These are phyloP conservation scores for Eimeria sp. DNA, from an alignment of 169 alveolate genomes.

Conservation along the genomic window DNA sequence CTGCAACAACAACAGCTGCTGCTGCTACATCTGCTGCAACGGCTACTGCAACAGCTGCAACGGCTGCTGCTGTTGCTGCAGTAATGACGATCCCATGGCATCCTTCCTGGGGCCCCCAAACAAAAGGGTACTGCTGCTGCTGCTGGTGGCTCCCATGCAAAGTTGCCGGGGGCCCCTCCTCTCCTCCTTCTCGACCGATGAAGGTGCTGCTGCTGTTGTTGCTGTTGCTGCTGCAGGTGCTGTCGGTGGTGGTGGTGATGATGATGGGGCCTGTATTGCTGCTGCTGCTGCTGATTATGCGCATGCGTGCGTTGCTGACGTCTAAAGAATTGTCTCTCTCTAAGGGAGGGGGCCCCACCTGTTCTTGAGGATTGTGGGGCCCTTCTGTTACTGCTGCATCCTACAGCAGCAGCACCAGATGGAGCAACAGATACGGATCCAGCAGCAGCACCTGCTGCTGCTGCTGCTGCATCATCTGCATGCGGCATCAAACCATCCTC, in stretches of 20 bases:
- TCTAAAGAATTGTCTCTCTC: neutral
- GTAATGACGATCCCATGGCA: neutral
- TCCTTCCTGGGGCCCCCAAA: neutral
- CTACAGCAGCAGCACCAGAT: no score
- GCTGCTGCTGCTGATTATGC: no score
- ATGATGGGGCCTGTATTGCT: neutral
- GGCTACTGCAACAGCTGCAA: neutral
- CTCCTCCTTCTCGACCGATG: neutral
- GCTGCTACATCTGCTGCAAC: constrained; percentile 26
- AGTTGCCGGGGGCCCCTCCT: neutral
- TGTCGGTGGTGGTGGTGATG: neutral
- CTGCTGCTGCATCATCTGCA: neutral
- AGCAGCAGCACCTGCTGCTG: neutral
- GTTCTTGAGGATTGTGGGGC: neutral
- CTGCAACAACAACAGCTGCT: constrained; percentile 38
- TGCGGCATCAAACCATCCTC: neutral
- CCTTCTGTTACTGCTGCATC: neutral
- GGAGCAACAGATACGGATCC: no score
- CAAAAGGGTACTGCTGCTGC: constrained; percentile 40
- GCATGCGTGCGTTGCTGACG: no score
- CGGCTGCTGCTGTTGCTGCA: neutral
- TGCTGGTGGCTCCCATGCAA: constrained; percentile 44
- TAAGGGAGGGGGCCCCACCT: constrained; percentile 29
- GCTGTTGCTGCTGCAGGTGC: constrained; percentile 37
- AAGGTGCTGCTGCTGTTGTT: neutral